These are phyloP conservation scores for Oryza longistaminata DNA, from an alignment of 176 grass and related monocot genomes.

Conservation along the genomic window DNA sequence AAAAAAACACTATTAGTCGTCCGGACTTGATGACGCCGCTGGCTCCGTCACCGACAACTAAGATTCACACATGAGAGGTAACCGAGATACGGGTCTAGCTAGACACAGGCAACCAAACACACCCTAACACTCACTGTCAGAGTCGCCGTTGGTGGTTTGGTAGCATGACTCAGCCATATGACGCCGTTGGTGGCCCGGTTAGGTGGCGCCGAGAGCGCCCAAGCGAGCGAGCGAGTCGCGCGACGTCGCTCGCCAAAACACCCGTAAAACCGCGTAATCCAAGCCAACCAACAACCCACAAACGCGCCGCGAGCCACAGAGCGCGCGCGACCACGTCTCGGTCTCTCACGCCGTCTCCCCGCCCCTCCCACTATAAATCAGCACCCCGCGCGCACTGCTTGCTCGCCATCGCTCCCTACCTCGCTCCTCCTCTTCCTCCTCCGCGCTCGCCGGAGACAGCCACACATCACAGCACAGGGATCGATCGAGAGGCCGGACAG, in stretches of 20 bases:
- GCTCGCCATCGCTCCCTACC: slow-evolving; percentile 25
- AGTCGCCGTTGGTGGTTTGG: too few relatives aligned
- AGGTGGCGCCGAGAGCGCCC: too few relatives aligned
- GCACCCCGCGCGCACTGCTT: background rate
- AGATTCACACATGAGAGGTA: too few relatives aligned
- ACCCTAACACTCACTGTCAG: too few relatives aligned
- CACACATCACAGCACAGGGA: background rate
- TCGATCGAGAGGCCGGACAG: background rate
- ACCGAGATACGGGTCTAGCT: too few relatives aligned
- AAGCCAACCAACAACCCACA: background rate
- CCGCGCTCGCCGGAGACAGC: background rate
- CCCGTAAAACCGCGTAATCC: slow-evolving; percentile 41
- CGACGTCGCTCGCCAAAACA: background rate
- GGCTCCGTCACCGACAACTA: too few relatives aligned
- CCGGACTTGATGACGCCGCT: too few relatives aligned
- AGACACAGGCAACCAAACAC: too few relatives aligned
- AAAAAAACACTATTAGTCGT: too few relatives aligned
- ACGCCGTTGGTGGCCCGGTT: too few relatives aligned
- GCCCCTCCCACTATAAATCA: slow-evolving; percentile 19
- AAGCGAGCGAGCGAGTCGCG: too few relatives aligned
- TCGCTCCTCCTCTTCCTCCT: background rate
- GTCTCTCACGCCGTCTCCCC: background rate
- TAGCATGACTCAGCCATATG: too few relatives aligned
- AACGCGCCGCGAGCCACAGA: background rate
- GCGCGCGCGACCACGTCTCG: slow-evolving; percentile 27